Percentiles rank a stretch among this genome's conserved stretches.
Evolutionary conservation across 1,284 basidiomycete species (phyloP).

Genomic region (Anthracocystis setariae): DNA sequence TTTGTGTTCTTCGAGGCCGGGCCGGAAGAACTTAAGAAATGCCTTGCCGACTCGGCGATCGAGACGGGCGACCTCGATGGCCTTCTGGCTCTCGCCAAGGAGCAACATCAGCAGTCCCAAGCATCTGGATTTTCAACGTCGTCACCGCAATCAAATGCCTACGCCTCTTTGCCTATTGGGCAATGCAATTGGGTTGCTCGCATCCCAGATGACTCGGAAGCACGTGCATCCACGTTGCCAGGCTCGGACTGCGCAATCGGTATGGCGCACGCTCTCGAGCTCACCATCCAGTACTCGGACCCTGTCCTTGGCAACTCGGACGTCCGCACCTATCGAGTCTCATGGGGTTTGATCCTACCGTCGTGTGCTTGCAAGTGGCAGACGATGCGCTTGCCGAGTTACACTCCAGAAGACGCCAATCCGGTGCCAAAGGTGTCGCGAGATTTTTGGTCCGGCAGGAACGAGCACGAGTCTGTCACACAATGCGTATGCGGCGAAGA

Average conservation of each 20-base stretch:
- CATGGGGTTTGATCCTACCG: conserved; percentile 44
- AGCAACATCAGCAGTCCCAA: conserved; percentile 19
- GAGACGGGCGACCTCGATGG: conserved; percentile 21
- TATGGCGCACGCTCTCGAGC: conserved; percentile 47
- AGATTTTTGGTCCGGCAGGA: conserved; percentile 45
- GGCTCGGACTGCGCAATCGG: conserved; percentile 42
- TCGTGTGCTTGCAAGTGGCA: conserved; percentile 50
- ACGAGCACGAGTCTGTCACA: conserved; percentile 47
- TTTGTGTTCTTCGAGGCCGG: conserved; percentile 45
- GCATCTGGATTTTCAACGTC: not conserved
- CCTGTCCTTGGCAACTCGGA: conserved; percentile 18
- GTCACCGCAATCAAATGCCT: not conserved
- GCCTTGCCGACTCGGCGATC: conserved; percentile 4
- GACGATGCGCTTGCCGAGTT: conserved; percentile 42
- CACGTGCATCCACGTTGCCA: conserved; percentile 37
- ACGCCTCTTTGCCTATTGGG: conserved; percentile 3
- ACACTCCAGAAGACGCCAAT: conserved; percentile 43
- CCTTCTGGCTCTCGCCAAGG: conserved; percentile 29
- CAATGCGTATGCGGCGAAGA: conserved; percentile 56
- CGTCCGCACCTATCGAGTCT: conserved; percentile 29
- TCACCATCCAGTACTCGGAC: conserved; percentile 41
- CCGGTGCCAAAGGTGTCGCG: conserved; percentile 47
- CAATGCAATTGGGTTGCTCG: conserved; percentile 52
- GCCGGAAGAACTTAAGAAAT: conserved; percentile 27
- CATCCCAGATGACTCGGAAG: conserved; percentile 42